Evolutionary conservation across 2,329 filamentous ascomycete genomes (phyloP).

Genomic region (Daldinia sp.): DNA sequence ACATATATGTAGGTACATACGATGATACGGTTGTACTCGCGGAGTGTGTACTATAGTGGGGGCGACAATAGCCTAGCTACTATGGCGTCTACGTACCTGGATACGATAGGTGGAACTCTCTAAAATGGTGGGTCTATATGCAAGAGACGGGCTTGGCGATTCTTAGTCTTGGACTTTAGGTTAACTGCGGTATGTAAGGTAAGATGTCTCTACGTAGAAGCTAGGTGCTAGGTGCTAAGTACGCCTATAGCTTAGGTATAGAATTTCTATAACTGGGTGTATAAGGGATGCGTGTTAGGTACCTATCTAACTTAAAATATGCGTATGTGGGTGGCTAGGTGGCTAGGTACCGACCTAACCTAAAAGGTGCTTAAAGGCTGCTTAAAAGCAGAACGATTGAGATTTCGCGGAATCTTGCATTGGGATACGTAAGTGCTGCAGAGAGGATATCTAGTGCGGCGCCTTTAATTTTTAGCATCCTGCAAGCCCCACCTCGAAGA

Average conservation of each 20-base stretch:
- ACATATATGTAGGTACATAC: slow-evolving; percentile 8
- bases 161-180: slow-evolving; percentile 45
- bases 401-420: slow-evolving; percentile 53
- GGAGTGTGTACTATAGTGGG: slow-evolving; percentile 33
- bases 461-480: slow-evolving; percentile 37
- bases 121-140: slow-evolving; percentile 39
- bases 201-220: background rate
- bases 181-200: slow-evolving; percentile 34
- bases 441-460: slow-evolving; percentile 42
- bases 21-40: slow-evolving; percentile 31
- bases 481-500: slow-evolving; percentile 42
- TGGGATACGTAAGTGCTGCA: slow-evolving; percentile 50
- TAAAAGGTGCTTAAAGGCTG: slow-evolving; percentile 3
- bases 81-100: slow-evolving; percentile 32
- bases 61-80: slow-evolving; percentile 33
- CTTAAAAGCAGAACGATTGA: slow-evolving; percentile 38
- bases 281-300: background rate
- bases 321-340: slow-evolving; percentile 2
- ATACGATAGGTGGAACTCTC: slow-evolving; percentile 34
- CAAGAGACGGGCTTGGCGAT: slow-evolving; percentile 49
- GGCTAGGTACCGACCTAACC: background rate
- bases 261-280: background rate
- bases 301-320: background rate
- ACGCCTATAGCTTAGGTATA: background rate
- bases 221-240: background rate